Evolutionary conservation across 805 yeast genomes (phyloP).

Genomic region (Lachancea waltii): DNA sequence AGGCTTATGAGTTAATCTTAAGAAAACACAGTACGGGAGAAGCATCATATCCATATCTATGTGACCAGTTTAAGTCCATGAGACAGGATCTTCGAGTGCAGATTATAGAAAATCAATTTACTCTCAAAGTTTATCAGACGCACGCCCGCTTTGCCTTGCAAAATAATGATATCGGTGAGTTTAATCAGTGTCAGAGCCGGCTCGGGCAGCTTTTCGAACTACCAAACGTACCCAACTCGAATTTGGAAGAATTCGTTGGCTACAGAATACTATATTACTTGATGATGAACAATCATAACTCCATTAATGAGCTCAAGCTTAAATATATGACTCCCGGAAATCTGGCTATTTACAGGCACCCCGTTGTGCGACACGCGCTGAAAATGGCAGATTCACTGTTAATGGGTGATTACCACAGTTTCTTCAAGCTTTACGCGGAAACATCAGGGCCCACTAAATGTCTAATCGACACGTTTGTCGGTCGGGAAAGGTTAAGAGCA

Average conservation of each 20-base stretch:
- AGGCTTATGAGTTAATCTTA: constrained; percentile 49
- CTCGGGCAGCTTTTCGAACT: constrained; percentile 54
- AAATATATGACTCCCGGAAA: constrained; percentile 11
- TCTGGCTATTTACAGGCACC: constrained; percentile 14
- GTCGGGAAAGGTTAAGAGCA: constrained; percentile 51
- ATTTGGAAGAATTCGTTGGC: constrained; percentile 57
- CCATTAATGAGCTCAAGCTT: constrained; percentile 19
- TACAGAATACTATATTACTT: constrained; percentile 70
- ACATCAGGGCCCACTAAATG: constrained; percentile 40
- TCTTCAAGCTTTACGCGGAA: constrained; percentile 40
- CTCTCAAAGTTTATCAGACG: constrained; percentile 73
- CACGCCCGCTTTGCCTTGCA: constrained; percentile 85
- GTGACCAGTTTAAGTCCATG: constrained; percentile 86
- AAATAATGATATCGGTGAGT: constrained; percentile 83
- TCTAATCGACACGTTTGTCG: constrained; percentile 48
- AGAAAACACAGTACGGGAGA: constrained; percentile 44
- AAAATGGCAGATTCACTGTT: constrained; percentile 29
- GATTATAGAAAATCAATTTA: constrained; percentile 68
- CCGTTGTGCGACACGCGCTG: constrained; percentile 25
- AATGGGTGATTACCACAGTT: constrained; percentile 45
- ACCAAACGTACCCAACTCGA: constrained; percentile 32
- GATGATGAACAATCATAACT: constrained; percentile 54
- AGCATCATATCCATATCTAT: constrained; percentile 63
- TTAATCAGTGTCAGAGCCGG: constrained; percentile 89
- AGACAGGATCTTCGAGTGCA: constrained; percentile 94